phyloP scores from a whole-genome alignment of 345 rosid species.

The Ceriops decandra region DNA sequence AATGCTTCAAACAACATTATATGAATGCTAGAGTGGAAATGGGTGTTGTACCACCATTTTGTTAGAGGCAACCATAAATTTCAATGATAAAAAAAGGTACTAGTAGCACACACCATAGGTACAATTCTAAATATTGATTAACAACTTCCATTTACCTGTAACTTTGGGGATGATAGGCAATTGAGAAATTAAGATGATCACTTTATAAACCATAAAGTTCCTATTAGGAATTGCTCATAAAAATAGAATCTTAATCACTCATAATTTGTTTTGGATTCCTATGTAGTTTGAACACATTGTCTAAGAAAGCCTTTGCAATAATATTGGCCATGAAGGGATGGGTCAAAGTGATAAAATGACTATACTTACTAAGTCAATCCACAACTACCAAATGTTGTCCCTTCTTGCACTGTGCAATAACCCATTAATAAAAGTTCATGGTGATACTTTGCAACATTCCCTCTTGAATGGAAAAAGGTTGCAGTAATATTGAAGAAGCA shows the following conservation, averaged over 20 bases:
- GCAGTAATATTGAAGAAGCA: background rate
- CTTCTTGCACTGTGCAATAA: background rate
- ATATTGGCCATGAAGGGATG: too few relatives aligned
- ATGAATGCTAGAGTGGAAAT: background rate
- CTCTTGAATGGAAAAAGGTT: background rate
- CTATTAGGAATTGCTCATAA: fast-evolving
- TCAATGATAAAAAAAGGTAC: background rate
- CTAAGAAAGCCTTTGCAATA: too few relatives aligned
- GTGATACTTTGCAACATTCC: background rate
- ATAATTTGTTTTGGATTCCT: background rate
- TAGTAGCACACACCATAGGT: background rate
- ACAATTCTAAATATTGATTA: background rate
- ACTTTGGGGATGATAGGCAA: background rate
- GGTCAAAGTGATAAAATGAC: too few relatives aligned
- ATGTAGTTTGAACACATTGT: too few relatives aligned
- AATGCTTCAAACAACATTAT: background rate
- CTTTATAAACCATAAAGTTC: too few relatives aligned
- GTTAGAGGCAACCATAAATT: background rate
- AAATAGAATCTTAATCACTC: background rate
- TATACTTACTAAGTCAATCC: too few relatives aligned
- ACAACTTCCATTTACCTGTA: background rate
- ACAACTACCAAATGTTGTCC: too few relatives aligned
- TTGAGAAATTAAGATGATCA: background rate
- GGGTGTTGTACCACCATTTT: background rate
- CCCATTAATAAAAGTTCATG: background rate